Evolutionary conservation across 768 basidiomycete species (phyloP).

Genomic region (Leccinum broughii): DNA sequence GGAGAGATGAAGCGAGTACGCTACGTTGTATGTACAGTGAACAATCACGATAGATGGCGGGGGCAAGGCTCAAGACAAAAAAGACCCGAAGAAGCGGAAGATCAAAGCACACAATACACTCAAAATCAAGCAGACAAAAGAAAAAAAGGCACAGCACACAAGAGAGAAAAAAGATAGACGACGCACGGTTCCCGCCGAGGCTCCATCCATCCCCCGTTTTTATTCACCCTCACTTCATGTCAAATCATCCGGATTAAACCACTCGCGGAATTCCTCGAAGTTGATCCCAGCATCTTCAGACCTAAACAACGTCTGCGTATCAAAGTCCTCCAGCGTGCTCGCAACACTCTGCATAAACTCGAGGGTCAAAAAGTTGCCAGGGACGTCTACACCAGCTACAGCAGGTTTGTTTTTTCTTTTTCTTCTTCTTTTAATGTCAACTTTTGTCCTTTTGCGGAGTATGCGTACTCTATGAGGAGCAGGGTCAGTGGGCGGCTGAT

Average conservation of each 20-base stretch:
- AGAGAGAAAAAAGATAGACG: conserved; percentile 7
- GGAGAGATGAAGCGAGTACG: background rate
- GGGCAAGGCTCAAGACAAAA: background rate
- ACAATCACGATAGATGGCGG: conserved; percentile 13
- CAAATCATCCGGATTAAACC: conserved; percentile 62
- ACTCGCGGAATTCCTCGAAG: conserved; percentile 74
- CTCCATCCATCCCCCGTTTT: background rate
- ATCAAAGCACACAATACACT: conserved; percentile 4
- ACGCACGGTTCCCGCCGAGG: conserved; percentile 7
- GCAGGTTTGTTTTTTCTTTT: conserved; percentile 9
- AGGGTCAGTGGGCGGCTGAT: conserved; percentile 25
- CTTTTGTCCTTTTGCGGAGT: no score
- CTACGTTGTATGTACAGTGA: conserved; percentile 15
- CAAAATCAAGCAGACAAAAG: conserved; percentile 5
- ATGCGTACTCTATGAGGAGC: no score
- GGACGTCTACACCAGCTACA: conserved; percentile 19
- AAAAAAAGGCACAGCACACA: no score
- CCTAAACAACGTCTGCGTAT: conserved; percentile 39
- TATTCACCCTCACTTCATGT: conserved; percentile 25
- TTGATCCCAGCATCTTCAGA: conserved; percentile 50
- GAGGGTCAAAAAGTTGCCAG: conserved; percentile 19
- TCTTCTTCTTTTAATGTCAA: no score
- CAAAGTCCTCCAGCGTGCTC: conserved; percentile 41
- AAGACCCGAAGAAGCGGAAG: background rate
- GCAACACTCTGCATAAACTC: conserved; percentile 51